Evolutionary conservation across 345 rosid genomes (phyloP).

Genomic region (Brassica carinata): DNA sequence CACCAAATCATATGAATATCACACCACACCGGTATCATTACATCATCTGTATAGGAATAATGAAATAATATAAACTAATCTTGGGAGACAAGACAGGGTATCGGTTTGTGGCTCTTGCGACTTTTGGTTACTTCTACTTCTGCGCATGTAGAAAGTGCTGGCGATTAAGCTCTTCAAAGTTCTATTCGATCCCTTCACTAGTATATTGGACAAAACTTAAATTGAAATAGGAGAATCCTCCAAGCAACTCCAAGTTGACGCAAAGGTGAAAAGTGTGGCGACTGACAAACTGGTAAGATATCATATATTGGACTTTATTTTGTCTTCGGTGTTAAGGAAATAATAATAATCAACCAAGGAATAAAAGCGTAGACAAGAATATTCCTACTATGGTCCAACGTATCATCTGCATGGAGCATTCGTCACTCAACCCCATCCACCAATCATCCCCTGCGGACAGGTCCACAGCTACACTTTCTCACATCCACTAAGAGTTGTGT

Average conservation of each 20-base stretch:
- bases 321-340: slow-evolving; percentile 23
- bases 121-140: neutral
- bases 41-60: neutral
- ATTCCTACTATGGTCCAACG: slow-evolving; percentile 33
- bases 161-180: neutral
- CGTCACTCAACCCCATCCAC: slow-evolving; percentile 34
- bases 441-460: slow-evolving; percentile 15
- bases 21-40: neutral
- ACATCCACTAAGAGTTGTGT: neutral
- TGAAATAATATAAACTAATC: neutral
- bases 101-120: neutral
- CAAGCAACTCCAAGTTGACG: slow-evolving; percentile 21
- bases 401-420: slow-evolving; percentile 33
- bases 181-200: neutral
- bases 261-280: slow-evolving; percentile 25
- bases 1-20: neutral
- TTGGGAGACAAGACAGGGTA: neutral
- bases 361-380: slow-evolving; percentile 21
- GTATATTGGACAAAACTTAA: neutral
- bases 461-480: slow-evolving; percentile 5
- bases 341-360: neutral
- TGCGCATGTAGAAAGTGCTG: neutral
- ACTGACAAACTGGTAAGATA: slow-evolving; percentile 20
- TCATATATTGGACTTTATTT: neutral
- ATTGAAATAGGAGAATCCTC: neutral